Percentiles rank a stretch among this genome's conserved stretches.
phyloP scores from a whole-genome alignment of 169 alveolate genomes.

The Plasmodium inui region DNA sequence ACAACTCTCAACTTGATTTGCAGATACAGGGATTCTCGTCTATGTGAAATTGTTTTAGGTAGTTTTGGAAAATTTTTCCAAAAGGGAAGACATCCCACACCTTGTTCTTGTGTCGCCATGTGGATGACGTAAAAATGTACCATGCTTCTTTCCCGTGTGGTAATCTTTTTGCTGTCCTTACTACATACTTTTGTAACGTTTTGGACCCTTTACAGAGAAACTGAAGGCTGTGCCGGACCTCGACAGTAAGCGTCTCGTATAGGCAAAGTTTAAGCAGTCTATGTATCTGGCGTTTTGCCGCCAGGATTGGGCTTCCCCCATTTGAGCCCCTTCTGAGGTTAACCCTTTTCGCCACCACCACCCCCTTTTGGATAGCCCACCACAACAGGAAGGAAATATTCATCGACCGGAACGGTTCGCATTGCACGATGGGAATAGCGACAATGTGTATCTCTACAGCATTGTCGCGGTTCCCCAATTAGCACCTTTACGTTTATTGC shows the following conservation, averaged over 20 bases:
- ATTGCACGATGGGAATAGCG: background rate
- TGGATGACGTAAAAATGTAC: background rate
- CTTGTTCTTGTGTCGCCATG: background rate
- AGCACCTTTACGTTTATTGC: background rate
- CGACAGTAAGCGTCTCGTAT: constrained; percentile 7
- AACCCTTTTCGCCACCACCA: background rate
- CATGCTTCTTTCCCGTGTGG: background rate
- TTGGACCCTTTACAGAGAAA: constrained; percentile 14
- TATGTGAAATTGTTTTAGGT: constrained; percentile 57
- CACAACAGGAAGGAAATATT: constrained; percentile 65
- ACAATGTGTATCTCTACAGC: background rate
- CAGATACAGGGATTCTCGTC: constrained; percentile 44
- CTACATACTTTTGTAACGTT: background rate
- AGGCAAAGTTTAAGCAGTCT: background rate
- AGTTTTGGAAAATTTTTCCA: background rate
- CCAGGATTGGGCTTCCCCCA: background rate
- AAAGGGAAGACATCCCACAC: background rate
- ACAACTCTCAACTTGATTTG: constrained; percentile 55
- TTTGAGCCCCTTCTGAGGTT: background rate
- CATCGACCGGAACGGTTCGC: constrained; percentile 63
- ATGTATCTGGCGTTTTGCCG: background rate
- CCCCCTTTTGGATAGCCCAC: background rate
- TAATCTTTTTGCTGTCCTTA: background rate
- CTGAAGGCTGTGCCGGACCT: constrained; percentile 1
- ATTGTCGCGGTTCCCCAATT: background rate